Evolutionary conservation across 2,329 filamentous ascomycete species (phyloP).

Genomic region (Colletotrichum lupini): DNA sequence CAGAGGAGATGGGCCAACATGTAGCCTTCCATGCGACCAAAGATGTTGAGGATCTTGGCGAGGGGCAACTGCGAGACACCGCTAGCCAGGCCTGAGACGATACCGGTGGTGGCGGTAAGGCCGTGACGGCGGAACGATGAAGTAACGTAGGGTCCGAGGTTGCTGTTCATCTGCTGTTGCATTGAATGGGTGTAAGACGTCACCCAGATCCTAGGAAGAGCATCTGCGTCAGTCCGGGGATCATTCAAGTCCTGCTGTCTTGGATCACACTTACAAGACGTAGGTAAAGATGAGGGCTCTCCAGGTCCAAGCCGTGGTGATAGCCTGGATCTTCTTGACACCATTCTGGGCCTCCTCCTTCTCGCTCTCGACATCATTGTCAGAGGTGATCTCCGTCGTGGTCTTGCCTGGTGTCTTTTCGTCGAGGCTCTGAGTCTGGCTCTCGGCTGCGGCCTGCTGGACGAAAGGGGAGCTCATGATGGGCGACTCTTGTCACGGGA

Average conservation of each 20-base stretch:
- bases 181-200: slow-evolving; percentile 56
- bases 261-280: slow-evolving; percentile 45
- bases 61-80: slow-evolving; percentile 45
- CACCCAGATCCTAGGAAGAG: slow-evolving; percentile 50
- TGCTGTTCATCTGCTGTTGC: slow-evolving; percentile 49
- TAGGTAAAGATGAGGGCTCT: slow-evolving; percentile 51
- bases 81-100: slow-evolving; percentile 51
- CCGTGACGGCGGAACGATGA: slow-evolving; percentile 56
- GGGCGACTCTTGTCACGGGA: background rate
- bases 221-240: background rate
- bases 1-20: slow-evolving; percentile 48
- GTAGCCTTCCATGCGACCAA: slow-evolving; percentile 50
- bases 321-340: slow-evolving; percentile 33
- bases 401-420: slow-evolving; percentile 15
- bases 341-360: slow-evolving; percentile 18
- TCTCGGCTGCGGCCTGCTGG: background rate
- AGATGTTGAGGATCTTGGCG: slow-evolving; percentile 53
- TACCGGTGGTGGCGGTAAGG: slow-evolving; percentile 55
- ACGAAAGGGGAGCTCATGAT: slow-evolving; percentile 21
- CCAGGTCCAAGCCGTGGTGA: slow-evolving; percentile 51
- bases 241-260: background rate
- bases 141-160: slow-evolving; percentile 47
- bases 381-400: slow-evolving; percentile 13
- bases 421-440: slow-evolving; percentile 24
- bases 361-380: slow-evolving; percentile 10